Percentiles rank a stretch among this genome's conserved stretches.
Evolutionary conservation across 2,329 filamentous ascomycete genomes (phyloP).

Genomic region (Epichloe hybrida): DNA sequence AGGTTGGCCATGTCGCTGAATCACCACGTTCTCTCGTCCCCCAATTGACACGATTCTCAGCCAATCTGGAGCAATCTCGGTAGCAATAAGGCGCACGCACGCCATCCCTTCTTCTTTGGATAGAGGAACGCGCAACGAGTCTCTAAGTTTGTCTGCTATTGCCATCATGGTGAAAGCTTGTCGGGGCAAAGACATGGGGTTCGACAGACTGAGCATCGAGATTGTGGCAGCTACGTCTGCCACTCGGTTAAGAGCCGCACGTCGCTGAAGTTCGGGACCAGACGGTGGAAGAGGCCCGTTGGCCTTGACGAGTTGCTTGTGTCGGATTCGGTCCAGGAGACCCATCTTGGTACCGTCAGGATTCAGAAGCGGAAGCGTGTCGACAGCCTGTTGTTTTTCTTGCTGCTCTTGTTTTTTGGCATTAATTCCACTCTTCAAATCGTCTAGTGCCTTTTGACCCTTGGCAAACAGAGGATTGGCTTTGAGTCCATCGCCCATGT

Average conservation of each 20-base stretch:
- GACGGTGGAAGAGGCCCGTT: constrained; percentile 45
- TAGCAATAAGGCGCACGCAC: constrained; percentile 38
- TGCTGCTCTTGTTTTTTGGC: constrained; percentile 35
- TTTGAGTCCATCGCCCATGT: constrained; percentile 22
- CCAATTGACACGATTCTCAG: constrained; percentile 36
- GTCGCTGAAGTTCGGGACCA: constrained; percentile 42
- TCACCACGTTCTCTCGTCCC: constrained; percentile 42
- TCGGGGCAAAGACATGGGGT: constrained; percentile 33
- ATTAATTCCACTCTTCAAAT: constrained; percentile 50
- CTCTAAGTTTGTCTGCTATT: constrained; percentile 50
- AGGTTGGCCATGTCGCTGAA: constrained; percentile 32
- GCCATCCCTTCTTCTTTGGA: constrained; percentile 36
- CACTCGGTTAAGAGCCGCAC: constrained; percentile 51
- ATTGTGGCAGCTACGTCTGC: constrained; percentile 56
- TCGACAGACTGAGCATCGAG: constrained; percentile 48
- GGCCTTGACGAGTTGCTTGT: constrained; percentile 49
- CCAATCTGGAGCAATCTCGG: constrained; percentile 44
- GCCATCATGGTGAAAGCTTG: constrained; percentile 53
- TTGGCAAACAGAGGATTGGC: constrained; percentile 46
- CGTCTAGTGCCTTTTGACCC: constrained; percentile 55
- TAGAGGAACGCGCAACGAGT: constrained; percentile 47
- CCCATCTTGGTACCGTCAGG: constrained; percentile 42
- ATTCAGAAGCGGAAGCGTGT: constrained; percentile 19
- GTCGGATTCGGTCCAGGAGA: constrained; percentile 62
- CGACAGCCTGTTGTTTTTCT: constrained; percentile 20